A percentile compares a stretch with the other conserved stretches of the same genome.
Evolutionary conservation across 495 filamentous ascomycete species (phyloP).

Genomic region (Podospora anserina): DNA sequence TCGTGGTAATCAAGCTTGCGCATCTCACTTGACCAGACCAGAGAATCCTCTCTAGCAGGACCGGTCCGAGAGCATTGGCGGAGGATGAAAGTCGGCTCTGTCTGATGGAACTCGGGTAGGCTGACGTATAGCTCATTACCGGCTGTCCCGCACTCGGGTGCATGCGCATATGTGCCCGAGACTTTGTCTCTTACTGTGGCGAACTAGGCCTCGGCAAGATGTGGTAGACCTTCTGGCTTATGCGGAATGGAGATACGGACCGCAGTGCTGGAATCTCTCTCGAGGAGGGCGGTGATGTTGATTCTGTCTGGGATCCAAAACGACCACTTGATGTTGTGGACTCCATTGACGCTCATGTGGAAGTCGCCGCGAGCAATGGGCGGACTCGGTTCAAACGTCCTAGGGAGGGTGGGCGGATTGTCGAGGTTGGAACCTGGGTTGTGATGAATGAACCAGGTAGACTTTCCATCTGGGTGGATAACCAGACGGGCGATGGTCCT

Average conservation of each 20-base stretch:
- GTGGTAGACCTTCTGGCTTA: neutral
- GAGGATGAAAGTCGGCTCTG: constrained; percentile 56
- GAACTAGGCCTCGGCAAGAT: neutral
- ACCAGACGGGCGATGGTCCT: constrained; percentile 36
- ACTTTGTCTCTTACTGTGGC: constrained; percentile 38
- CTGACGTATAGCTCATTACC: constrained; percentile 54
- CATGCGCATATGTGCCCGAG: constrained; percentile 53
- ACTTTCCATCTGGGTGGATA: constrained; percentile 17
- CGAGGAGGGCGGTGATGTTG: constrained; percentile 33
- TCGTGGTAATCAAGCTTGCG: constrained; percentile 53
- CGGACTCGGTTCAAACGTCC: constrained; percentile 45
- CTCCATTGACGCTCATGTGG: neutral
- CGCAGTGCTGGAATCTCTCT: neutral
- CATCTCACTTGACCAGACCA: constrained; percentile 60
- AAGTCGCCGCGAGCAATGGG: constrained; percentile 38
- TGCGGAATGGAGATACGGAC: neutral
- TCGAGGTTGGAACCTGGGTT: constrained; percentile 13
- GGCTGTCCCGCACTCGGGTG: constrained; percentile 67
- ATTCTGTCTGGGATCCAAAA: constrained; percentile 32
- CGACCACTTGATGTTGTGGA: constrained; percentile 20
- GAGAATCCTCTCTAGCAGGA: constrained; percentile 51
- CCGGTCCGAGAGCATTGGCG: constrained; percentile 56
- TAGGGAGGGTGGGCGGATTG: neutral
- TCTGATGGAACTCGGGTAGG: constrained; percentile 1
- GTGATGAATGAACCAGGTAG: constrained; percentile 36